phyloP scores from a whole-genome alignment of 305 asterid species.

The Fraxinus dipetala region DNA sequence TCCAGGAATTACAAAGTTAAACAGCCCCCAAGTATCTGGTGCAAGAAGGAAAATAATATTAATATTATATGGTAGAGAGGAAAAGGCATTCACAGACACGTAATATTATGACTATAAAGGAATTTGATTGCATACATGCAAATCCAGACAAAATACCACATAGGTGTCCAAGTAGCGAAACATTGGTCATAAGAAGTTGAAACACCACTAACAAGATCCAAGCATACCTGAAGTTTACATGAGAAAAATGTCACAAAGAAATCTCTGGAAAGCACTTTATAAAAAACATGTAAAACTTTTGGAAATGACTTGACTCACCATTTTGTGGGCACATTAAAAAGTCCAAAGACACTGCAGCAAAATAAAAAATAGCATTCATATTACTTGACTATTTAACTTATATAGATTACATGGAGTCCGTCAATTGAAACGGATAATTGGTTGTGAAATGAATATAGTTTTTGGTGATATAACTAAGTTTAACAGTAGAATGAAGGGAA shows the following conservation, averaged over 20 bases:
- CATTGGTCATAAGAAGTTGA: slow-evolving; percentile 90
- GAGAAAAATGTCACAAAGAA: slow-evolving; percentile 6
- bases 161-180: slow-evolving; percentile 89
- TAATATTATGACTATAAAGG: slow-evolving; percentile 26
- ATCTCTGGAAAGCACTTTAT: not conserved
- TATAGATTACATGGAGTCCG: not conserved
- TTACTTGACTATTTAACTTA: too few species aligned
- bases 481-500: slow-evolving; percentile 4
- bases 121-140: slow-evolving; percentile 60
- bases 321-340: slow-evolving; percentile 89
- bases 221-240: slow-evolving; percentile 59
- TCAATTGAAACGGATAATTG: slow-evolving; percentile 14
- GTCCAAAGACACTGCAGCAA: slow-evolving; percentile 90
- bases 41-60: slow-evolving; percentile 23
- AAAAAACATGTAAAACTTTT: too few species aligned
- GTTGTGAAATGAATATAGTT: not conserved
- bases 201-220: slow-evolving; percentile 88
- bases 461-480: not conserved
- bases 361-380: too few species aligned
- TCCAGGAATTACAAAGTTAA: slow-evolving; percentile 72
- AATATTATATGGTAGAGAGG: slow-evolving; percentile 19
- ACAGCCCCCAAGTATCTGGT: slow-evolving; percentile 74
- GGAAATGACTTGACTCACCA: slow-evolving; percentile 44
- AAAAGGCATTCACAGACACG: slow-evolving; percentile 1
- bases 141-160: slow-evolving; percentile 96